Base-by-base conservation (phyloP, 495 filamentous ascomycete genomes). In the Aspergillus avenaceus region DNA sequence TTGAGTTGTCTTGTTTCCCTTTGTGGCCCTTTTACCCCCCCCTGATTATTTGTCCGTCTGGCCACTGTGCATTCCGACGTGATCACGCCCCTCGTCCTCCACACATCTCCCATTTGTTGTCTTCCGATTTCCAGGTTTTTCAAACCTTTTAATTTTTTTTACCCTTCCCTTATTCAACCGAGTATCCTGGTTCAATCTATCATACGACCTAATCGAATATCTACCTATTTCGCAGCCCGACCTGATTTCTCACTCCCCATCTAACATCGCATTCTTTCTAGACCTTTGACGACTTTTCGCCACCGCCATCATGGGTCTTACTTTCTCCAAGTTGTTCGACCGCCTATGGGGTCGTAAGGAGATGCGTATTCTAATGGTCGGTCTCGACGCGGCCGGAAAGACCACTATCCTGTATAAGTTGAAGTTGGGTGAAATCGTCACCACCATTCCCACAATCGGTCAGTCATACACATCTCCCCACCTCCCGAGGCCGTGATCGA, bases 321-420 rank as follows among this genome's bases (percentile, higher is more conserved):
- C 84, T 62, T 86, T 96, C 72, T 96, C 91, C 56, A 91, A 86
- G 79, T 73, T 97, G 65, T 90, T 98, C 71, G 88, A 95, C 67
- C 83, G 84, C 77, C 84, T 97, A 68, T 96, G 89, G 85, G 91
- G 91, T 59, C 93, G 95, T 84, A 96, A 96, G 84, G 93, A 99
- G 83, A 99, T 99, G 93, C 84, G 91, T 77, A 96, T 99, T 72
- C 74, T 99, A 70, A 99, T 99, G 93, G 91, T 99, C 65, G 93
- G 93, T 79, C 83, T 99, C 61, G 93, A 99, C 73, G 93, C 93
- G 56, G 93, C 93, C 71, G 93, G 93, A 82, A 99, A 99, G 82
- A 99, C 93, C 64, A 99, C 93, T 64, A 99, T 99, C 70, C 87
- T 99, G 50, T 99, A 99, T 79, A 99, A 99, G 84, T 82, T 99